Evolutionary conservation across 345 rosid genomes (phyloP).

Genomic region (Streptanthus diversifolius): DNA sequence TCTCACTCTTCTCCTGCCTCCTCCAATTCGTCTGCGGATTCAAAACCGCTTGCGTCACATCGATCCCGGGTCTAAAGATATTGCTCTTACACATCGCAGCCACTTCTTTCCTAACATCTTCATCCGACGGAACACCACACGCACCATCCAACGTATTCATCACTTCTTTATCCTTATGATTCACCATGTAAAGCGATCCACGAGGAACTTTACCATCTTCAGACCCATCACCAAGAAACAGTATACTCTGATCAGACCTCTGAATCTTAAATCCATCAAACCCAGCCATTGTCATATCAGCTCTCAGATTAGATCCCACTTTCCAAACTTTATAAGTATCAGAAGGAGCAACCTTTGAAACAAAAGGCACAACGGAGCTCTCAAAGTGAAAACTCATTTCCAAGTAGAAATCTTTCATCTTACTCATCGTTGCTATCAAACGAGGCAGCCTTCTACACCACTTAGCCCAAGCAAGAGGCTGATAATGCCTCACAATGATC

Average conservation of each 20-base stretch:
- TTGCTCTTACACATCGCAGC: conserved; percentile 85
- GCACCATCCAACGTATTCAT: conserved; percentile 96
- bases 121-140: conserved; percentile 69
- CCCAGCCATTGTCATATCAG: conserved; percentile 99
- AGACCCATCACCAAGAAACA: conserved; percentile 95
- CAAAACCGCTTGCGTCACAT: conserved; percentile 89
- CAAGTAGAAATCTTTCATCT: conserved; percentile 97
- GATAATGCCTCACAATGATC: conserved; percentile 80
- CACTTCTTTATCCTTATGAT: conserved; percentile 92
- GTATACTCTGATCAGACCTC: conserved; percentile 79
- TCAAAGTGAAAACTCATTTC: conserved; percentile 93
- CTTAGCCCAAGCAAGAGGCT: conserved; percentile 94
- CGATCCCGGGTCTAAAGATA: conserved; percentile 92
- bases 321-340: conserved; percentile 97
- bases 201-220: conserved; percentile 72
- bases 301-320: conserved; percentile 85
- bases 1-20: conserved; percentile 85
- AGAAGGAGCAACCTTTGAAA: conserved; percentile 89
- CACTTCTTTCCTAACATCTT: conserved; percentile 86
- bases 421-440: conserved; percentile 64
- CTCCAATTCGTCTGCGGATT: conserved; percentile 92
- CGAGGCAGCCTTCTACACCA: conserved; percentile 97
- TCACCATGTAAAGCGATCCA: conserved; percentile 81
- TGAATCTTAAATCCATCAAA: conserved; percentile 93
- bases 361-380: conserved; percentile 92